Base-by-base conservation (phyloP, 495 filamentous ascomycete species). In the Lasiosphaeris hirsuta region DNA sequence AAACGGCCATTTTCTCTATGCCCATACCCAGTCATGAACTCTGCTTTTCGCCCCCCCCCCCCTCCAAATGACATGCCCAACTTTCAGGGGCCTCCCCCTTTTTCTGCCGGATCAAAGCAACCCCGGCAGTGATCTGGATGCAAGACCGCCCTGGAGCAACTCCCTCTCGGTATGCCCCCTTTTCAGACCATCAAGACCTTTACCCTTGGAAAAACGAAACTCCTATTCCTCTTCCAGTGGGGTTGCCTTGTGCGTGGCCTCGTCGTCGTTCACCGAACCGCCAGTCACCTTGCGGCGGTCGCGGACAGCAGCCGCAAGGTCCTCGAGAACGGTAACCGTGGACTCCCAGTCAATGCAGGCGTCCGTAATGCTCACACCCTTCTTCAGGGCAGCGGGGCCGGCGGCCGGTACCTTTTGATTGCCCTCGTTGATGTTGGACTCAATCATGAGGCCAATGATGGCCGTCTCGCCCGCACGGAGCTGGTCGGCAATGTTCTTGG, bases 401-500 rank as follows among this genome's bases (percentile, higher is more conserved):
- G 91, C 92, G 14, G 85, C 65, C 2, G 94, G 91, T 9, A 96
- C 90, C 74, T 96, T 96, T 74, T 98, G 94, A 78, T 88, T 84
- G 66, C 94, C 94, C 76, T 96, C 94, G 69, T 91, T 83, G 81
- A 98, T 91, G 74, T 97, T 94, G 64, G 90, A 95, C 77, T 98
- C 94, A 64, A 98, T 96, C 94, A 98, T 98, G 60, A 97, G 87
- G 61, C 93, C 94, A 60, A 97, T 81, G 66, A 98, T 96, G 54
- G 81, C 89, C 48, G 82, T 85, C 75, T 98, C 89, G 41, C 94
- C 94, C 64, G 86, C 85, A 41, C 88, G 86, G 40, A 98, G 73
- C 77, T 98, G 94, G 41, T 92, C 86, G 30, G 85, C 86, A 47
- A 98, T 79, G 59, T 79, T 81, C 74, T 88, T 82, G 39, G 91